phyloP scores from a whole-genome alignment of 352 stramenopile species.

The Saprolegnia diclina region DNA sequence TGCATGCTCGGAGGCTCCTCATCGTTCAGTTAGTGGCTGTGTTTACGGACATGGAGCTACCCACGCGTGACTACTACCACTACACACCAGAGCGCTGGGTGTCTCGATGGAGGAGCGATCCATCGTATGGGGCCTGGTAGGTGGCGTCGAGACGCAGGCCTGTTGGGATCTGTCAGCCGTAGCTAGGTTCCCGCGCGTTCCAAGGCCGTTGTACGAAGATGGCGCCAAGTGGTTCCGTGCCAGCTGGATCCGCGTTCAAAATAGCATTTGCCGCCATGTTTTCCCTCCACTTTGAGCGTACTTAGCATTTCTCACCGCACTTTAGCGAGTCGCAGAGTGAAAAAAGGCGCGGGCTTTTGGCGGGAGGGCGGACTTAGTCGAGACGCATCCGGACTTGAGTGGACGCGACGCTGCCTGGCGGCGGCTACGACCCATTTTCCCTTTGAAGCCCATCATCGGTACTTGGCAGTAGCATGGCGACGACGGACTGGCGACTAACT shows the following conservation, averaged over 20 bases:
- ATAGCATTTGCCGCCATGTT: constrained; percentile 9
- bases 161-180: too few species aligned
- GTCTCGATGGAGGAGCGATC: too few species aligned
- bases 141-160: background rate
- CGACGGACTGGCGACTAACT: constrained; percentile 8
- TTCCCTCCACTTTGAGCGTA: constrained; percentile 12
- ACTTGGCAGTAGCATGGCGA: constrained; percentile 1
- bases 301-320: constrained; percentile 5
- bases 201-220: constrained; percentile 1
- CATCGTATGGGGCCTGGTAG: too few species aligned
- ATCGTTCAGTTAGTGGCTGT: background rate
- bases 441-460: background rate
- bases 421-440: background rate
- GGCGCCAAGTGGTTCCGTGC: background rate
- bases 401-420: constrained; percentile 1
- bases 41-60: too few species aligned
- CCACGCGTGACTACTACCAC: too few species aligned
- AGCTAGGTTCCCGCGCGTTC: background rate
- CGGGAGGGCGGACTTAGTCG: constrained; percentile 8
- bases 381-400: constrained; percentile 3
- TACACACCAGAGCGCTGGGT: too few species aligned
- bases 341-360: constrained; percentile 3
- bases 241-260: constrained; percentile 11
- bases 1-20: too few species aligned
- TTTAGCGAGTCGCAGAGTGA: background rate